These are phyloP conservation scores for Lipomyces lipofer DNA, from an alignment of 805 yeast genomes.

Conservation along the genomic window DNA sequence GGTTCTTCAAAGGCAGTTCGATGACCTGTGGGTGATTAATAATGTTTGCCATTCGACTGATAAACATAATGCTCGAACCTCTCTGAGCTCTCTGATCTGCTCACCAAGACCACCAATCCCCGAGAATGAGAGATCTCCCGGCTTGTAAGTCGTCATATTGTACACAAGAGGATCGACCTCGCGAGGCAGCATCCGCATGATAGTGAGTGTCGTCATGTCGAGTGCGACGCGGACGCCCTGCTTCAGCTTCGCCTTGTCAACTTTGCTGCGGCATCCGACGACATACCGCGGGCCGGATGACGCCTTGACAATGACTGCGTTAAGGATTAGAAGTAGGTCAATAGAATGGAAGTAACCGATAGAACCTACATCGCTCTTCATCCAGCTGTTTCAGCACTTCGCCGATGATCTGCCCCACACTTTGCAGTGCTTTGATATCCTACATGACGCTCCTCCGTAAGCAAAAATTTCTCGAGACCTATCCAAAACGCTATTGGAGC, in stretches of 20 bases:
- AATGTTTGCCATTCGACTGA: too few species aligned
- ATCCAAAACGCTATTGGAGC: conserved; percentile 2
- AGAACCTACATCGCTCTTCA: conserved; percentile 66
- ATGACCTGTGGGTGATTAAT: conserved; percentile 73
- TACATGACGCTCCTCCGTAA: conserved; percentile 9
- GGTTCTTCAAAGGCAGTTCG: conserved; percentile 94
- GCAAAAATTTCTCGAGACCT: background rate
- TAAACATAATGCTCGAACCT: conserved; percentile 39
- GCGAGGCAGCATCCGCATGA: conserved; percentile 94
- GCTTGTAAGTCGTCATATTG: conserved; percentile 96
- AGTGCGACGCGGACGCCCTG: conserved; percentile 96
- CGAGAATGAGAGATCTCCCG: conserved; percentile 93
- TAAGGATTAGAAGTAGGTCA: background rate
- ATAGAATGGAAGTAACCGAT: conserved; percentile 1
- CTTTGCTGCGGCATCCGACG: conserved; percentile 94
- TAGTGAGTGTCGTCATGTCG: conserved; percentile 96
- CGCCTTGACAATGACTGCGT: conserved; percentile 77
- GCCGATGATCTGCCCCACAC: conserved; percentile 96
- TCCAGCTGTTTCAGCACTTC: conserved; percentile 94
- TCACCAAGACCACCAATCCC: conserved; percentile 96
- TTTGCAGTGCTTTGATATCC: conserved; percentile 94
- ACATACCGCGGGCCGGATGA: conserved; percentile 96
- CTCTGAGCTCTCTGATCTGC: conserved; percentile 94
- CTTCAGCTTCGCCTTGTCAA: conserved; percentile 75
- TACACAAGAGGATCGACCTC: conserved; percentile 98